Evolutionary conservation across 768 basidiomycete genomes (phyloP).

Genomic region (Gymnopilus dilepis): DNA sequence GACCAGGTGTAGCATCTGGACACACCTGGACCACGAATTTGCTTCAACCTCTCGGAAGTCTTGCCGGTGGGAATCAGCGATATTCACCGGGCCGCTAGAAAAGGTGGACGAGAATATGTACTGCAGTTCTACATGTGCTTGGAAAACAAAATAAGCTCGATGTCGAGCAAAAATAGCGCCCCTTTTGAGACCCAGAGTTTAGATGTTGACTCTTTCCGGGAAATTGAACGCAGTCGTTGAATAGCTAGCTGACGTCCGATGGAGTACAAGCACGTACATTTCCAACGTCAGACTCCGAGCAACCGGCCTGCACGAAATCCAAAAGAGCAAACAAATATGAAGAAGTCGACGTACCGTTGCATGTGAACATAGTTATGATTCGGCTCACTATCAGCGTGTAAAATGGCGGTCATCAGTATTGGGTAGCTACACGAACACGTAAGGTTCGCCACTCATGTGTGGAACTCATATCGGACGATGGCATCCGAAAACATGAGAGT

Average conservation of each 20-base stretch:
- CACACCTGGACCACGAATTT: too few species aligned
- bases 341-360: neutral
- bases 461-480: constrained; percentile 4
- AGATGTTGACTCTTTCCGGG: too few species aligned
- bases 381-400: neutral
- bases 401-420: neutral
- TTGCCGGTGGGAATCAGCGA: too few species aligned
- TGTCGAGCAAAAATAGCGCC: constrained; percentile 7
- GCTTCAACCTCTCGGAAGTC: too few species aligned
- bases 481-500: constrained; percentile 1
- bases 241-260: too few species aligned
- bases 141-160: neutral
- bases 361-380: neutral
- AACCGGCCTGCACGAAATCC: neutral
- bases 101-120: neutral
- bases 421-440: neutral
- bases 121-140: neutral
- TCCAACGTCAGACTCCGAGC: neutral
- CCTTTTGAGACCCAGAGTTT: too few species aligned
- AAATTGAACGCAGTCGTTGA: too few species aligned
- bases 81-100: neutral
- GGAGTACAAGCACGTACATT: neutral
- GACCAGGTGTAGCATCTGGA: too few species aligned
- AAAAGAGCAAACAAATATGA: neutral
- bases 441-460: neutral